These are phyloP conservation scores for Solanum piurae DNA, from an alignment of 257 asterid genomes.

Conservation along the genomic window DNA sequence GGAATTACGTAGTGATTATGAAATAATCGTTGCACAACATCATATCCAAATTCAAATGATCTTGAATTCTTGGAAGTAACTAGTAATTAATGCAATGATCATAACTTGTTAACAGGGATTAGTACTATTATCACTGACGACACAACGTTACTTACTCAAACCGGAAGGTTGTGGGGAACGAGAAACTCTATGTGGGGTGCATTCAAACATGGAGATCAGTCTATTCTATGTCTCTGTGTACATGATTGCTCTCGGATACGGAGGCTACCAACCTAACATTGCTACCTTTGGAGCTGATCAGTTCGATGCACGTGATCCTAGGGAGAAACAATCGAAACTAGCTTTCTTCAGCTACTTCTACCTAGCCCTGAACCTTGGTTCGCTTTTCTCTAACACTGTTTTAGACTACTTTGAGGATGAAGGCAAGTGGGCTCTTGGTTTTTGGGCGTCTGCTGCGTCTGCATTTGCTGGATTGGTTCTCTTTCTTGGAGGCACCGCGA, in stretches of 20 bases:
- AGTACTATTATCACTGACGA: constrained; percentile 44
- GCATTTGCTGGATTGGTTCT: constrained; percentile 65
- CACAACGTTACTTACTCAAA: constrained; percentile 55
- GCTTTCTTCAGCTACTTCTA: constrained; percentile 92
- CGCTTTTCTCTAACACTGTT: constrained; percentile 86
- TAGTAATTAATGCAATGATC: neutral
- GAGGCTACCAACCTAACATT: constrained; percentile 92
- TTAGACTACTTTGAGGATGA: constrained; percentile 69
- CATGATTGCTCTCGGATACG: constrained; percentile 84
- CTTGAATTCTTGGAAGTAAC: neutral
- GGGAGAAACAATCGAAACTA: constrained; percentile 58
- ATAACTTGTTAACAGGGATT: constrained; percentile 42
- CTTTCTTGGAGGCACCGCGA: constrained; percentile 58
- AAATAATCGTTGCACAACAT: too few relatives aligned
- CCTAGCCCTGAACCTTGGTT: constrained; percentile 74
- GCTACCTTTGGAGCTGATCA: constrained; percentile 98
- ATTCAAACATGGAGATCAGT: constrained; percentile 51
- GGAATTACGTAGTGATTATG: neutral
- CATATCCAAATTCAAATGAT: too few relatives aligned
- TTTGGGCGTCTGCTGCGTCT: constrained; percentile 78
- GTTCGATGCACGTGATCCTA: constrained; percentile 56
- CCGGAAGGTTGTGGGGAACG: constrained; percentile 79
- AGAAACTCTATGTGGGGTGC: constrained; percentile 30
- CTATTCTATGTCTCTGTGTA: constrained; percentile 74
- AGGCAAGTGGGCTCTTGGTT: constrained; percentile 86